Conservation (phyloP, 2,329 filamentous ascomycete species). For the Hypomyces perniciosus region DNA sequence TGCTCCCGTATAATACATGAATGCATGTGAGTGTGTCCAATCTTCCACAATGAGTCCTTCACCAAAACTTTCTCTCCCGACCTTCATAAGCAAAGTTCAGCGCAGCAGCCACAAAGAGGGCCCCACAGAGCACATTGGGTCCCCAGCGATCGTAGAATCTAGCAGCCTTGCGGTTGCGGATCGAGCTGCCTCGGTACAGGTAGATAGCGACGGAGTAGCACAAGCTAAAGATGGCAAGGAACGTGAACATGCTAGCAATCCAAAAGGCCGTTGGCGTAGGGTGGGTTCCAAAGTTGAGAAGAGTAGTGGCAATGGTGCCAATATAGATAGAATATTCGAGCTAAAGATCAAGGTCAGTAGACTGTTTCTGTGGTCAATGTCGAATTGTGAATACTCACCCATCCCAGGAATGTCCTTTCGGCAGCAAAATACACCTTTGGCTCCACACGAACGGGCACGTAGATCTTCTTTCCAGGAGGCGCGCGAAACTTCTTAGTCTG, state of each 20-base stretch:
- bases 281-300: conserved; percentile 71
- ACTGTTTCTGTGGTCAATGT: neutral
- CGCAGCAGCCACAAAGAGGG: conserved; percentile 66
- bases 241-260: conserved; percentile 71
- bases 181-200: conserved; percentile 79
- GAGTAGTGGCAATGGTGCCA: conserved; percentile 74
- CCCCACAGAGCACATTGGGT: conserved; percentile 67
- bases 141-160: conserved; percentile 89
- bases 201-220: conserved; percentile 80
- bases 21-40: neutral
- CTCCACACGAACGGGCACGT: conserved; percentile 91
- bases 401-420: conserved; percentile 91
- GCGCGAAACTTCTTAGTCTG: conserved; percentile 60
- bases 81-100: conserved; percentile 78
- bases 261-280: conserved; percentile 55
- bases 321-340: conserved; percentile 96
- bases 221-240: conserved; percentile 72
- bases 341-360: conserved; percentile 34
- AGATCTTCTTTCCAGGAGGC: conserved; percentile 82
- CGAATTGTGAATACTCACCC: conserved; percentile 50
- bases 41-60: conserved; percentile 9
- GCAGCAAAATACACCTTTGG: conserved; percentile 97
- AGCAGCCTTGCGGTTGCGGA: conserved; percentile 75
- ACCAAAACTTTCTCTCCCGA: conserved; percentile 53
- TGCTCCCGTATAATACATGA: neutral